A percentile compares a stretch with the other conserved stretches of the same genome.
These are phyloP conservation scores for Fraxinus dipetala DNA, from an alignment of 305 asterid species.

Conservation along the genomic window DNA sequence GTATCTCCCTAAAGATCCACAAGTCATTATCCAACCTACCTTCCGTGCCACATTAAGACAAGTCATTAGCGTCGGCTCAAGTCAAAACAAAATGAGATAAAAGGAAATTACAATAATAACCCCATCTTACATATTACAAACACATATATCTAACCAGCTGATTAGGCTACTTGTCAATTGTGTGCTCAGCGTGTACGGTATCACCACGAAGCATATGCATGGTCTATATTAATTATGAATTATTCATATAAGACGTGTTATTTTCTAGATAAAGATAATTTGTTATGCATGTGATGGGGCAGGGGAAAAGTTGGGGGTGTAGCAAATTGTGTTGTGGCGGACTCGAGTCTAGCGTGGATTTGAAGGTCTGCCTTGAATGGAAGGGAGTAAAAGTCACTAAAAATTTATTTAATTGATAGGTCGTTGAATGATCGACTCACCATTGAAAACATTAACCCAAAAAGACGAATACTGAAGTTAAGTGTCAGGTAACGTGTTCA, in stretches of 20 bases:
- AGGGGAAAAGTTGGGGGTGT: not conserved
- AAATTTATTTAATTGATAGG: not conserved
- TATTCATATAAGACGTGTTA: conserved; percentile 15
- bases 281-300: not conserved
- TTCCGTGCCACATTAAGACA: conserved; percentile 68
- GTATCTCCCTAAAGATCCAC: conserved; percentile 72
- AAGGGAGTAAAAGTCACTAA: not conserved
- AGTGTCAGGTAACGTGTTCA: not conserved
- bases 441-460: not conserved
- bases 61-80: conserved; percentile 43
- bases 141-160: conserved; percentile 27
- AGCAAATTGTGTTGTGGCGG: not conserved
- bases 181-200: conserved; percentile 45
- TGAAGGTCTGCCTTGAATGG: not conserved
- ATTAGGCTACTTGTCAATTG: conserved; percentile 35
- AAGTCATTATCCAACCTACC: conserved; percentile 59
- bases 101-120: conserved; percentile 43
- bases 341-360: not conserved
- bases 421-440: not conserved
- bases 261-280: not conserved
- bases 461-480: not conserved
- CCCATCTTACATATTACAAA: conserved; percentile 16
- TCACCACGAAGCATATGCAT: conserved; percentile 23
- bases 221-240: conserved; percentile 17
- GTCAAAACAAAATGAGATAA: conserved; percentile 43